Evolutionary conservation across 768 basidiomycete genomes (phyloP).

Genomic region (Saitozyma sp.): DNA sequence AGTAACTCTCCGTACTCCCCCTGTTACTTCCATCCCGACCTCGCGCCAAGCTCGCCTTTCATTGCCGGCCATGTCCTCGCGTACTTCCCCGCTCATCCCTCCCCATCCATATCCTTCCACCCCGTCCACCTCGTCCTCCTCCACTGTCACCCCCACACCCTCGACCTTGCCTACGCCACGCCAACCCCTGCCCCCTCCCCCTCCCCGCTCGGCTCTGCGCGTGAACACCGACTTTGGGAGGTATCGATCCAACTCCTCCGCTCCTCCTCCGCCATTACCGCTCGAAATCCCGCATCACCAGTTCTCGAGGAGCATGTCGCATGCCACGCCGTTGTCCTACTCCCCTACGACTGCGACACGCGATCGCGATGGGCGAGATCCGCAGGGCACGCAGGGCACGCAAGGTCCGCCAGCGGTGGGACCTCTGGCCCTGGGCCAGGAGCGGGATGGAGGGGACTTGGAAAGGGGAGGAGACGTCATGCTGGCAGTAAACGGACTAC

Average conservation of each 20-base stretch:
- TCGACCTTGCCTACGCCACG: not conserved
- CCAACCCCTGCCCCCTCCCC: constrained; percentile 1
- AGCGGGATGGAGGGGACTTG: not conserved
- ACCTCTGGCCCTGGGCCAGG: no score
- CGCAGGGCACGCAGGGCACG: no score
- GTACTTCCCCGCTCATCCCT: not conserved
- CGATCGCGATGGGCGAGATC: no score
- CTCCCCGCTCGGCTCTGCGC: constrained; percentile 17
- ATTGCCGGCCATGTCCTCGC: no score
- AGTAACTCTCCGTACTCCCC: no score
- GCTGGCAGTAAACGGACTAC: constrained; percentile 3
- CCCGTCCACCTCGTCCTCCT: not conserved
- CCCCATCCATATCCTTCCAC: not conserved
- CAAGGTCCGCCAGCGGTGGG: no score
- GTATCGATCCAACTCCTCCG: constrained; percentile 20
- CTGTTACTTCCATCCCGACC: no score
- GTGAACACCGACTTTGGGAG: constrained; percentile 22
- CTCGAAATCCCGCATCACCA: constrained; percentile 8
- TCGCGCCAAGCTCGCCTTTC: no score
- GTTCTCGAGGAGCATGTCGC: constrained; percentile 11
- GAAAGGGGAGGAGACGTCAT: constrained; percentile 1
- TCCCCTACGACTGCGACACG: no score
- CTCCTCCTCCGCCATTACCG: not conserved
- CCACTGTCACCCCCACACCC: constrained; percentile 1
- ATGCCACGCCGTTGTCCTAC: constrained; percentile 3